Conservation (phyloP, 768 basidiomycete genomes). For the Mycena albidolilacea region DNA sequence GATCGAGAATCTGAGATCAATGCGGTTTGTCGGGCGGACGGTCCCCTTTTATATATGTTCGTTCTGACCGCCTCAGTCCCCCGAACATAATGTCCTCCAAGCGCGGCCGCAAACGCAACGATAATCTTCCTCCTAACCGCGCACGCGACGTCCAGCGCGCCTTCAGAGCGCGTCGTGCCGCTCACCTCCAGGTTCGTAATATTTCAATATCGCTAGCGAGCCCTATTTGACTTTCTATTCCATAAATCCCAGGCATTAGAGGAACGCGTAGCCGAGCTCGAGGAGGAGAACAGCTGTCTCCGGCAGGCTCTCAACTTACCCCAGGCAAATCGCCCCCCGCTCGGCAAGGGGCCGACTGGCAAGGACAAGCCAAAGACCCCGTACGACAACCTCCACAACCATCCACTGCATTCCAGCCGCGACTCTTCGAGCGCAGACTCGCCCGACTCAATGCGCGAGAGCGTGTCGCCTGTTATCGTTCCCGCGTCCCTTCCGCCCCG, state of each 20-base stretch:
- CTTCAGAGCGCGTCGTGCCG: constrained; percentile 90
- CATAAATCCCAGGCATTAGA: constrained; percentile 77
- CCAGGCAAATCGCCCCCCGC: constrained; percentile 76
- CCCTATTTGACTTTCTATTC: constrained; percentile 39
- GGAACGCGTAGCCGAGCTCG: constrained; percentile 83
- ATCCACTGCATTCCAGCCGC: constrained; percentile 55
- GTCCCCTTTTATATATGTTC: constrained; percentile 59
- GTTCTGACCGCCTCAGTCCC: constrained; percentile 50
- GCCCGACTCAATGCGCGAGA: constrained; percentile 69
- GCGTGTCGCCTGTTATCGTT: constrained; percentile 72
- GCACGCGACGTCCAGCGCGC: constrained; percentile 92
- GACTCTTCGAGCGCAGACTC: constrained; percentile 63
- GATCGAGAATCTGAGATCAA: constrained; percentile 25
- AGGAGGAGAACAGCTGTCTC: constrained; percentile 85
- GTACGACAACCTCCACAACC: constrained; percentile 51
- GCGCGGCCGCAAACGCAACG: constrained; percentile 88
- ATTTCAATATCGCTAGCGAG: constrained; percentile 42
- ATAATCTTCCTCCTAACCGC: constrained; percentile 84
- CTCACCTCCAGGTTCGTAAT: constrained; percentile 78
- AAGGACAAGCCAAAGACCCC: constrained; percentile 80
- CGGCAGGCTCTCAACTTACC: constrained; percentile 82
- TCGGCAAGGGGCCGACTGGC: constrained; percentile 90
- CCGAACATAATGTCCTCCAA: constrained; percentile 80
- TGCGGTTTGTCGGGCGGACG: constrained; percentile 37
- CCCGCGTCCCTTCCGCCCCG: constrained; percentile 66